phyloP scores from a whole-genome alignment of 2,329 filamentous ascomycete genomes.

The Colletotrichum plurivorum region DNA sequence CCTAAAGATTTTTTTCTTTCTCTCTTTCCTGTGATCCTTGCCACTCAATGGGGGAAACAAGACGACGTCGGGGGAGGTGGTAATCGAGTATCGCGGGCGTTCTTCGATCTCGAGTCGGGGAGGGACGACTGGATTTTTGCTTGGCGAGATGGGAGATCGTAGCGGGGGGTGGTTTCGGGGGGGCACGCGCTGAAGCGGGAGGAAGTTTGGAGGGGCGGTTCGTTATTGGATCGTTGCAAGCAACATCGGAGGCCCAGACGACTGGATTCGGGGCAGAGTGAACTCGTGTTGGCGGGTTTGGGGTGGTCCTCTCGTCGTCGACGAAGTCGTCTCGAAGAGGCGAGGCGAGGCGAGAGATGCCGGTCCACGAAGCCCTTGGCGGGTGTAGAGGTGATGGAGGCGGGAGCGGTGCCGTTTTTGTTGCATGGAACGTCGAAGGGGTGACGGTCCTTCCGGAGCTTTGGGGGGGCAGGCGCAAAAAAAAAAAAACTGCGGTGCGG shows the following conservation, averaged over 20 bases:
- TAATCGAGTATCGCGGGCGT: conserved; percentile 18
- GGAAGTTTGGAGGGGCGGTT: conserved; percentile 23
- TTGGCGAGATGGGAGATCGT: conserved; percentile 24
- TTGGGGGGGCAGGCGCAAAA: conserved; percentile 22
- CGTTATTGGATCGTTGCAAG: conserved; percentile 38
- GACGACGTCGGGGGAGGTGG: conserved; percentile 13
- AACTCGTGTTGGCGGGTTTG: background rate
- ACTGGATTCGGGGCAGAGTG: conserved; percentile 8
- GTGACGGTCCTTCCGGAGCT: conserved; percentile 12
- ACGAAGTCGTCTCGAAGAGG: conserved; percentile 24
- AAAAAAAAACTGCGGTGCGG: background rate
- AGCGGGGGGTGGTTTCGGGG: conserved; percentile 17
- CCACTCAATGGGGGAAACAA: conserved; percentile 34
- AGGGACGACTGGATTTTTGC: conserved; percentile 9
- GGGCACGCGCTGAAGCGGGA: conserved; percentile 9
- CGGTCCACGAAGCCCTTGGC: conserved; percentile 34
- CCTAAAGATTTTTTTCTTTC: conserved; percentile 22
- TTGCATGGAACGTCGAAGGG: conserved; percentile 33
- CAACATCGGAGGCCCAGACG: conserved; percentile 23
- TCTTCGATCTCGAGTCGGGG: conserved; percentile 25
- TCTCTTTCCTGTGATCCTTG: conserved; percentile 25
- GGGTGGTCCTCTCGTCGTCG: conserved; percentile 4
- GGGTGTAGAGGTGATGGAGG: conserved; percentile 6
- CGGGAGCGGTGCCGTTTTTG: conserved; percentile 34
- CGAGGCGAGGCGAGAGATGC: conserved; percentile 26